These are phyloP conservation scores for Ogataea thermomethanolica DNA, from an alignment of 805 yeast genomes.

Conservation along the genomic window DNA sequence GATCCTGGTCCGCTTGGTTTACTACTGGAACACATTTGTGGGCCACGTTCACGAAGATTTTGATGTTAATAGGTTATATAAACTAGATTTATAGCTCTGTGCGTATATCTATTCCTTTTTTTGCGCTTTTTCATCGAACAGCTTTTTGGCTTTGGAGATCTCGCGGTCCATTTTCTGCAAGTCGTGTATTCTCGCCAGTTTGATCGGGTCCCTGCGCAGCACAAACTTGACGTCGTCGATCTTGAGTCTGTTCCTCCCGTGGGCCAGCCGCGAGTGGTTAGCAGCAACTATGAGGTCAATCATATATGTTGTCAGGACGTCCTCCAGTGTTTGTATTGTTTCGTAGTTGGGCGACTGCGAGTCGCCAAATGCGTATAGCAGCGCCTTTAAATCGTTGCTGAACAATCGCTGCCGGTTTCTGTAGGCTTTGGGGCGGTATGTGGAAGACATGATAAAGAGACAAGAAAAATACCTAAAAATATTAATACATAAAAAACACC, in stretches of 20 bases:
- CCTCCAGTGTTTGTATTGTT: constrained; percentile 64
- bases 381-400: constrained; percentile 46
- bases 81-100: constrained; percentile 19
- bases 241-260: constrained; percentile 54
- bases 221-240: constrained; percentile 74
- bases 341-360: constrained; percentile 63
- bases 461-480: neutral
- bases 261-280: constrained; percentile 50
- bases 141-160: constrained; percentile 62
- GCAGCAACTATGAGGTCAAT: constrained; percentile 50
- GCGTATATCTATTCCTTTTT: constrained; percentile 14
- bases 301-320: constrained; percentile 59
- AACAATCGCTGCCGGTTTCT: constrained; percentile 29
- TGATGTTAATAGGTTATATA: constrained; percentile 30
- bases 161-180: constrained; percentile 55
- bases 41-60: constrained; percentile 48
- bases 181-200: constrained; percentile 68
- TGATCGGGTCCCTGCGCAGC: constrained; percentile 59
- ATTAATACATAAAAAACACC: neutral
- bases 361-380: constrained; percentile 73
- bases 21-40: constrained; percentile 71
- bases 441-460: constrained; percentile 1
- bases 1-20: constrained; percentile 44
- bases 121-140: constrained; percentile 50
- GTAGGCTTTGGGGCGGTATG: constrained; percentile 13